Conservation (phyloP, 2,329 filamentous ascomycete species). For the Aspergillus candidus region DNA sequence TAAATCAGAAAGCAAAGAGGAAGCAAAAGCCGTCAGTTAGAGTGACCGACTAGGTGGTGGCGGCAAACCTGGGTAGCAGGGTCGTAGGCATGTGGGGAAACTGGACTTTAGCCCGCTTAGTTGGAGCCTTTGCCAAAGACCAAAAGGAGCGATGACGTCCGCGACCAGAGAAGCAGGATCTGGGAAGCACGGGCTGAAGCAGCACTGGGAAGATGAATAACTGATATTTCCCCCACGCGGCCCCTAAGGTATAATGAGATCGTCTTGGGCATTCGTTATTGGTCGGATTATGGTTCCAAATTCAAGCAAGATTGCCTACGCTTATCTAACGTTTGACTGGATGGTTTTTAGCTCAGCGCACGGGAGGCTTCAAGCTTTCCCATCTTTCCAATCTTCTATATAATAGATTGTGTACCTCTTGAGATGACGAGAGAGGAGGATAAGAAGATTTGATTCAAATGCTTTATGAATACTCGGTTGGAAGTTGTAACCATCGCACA, state of each 20-base stretch:
- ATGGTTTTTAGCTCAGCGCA: background rate
- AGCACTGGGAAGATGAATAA: conserved; percentile 1
- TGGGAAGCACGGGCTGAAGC: background rate
- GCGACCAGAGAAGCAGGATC: conserved; percentile 17
- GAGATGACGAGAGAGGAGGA: too few relatives aligned
- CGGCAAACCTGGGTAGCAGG: conserved; percentile 18
- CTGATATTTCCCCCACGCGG: conserved; percentile 9
- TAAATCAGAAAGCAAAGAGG: conserved; percentile 12
- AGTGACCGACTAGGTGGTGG: conserved; percentile 10
- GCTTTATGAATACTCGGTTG: too few relatives aligned
- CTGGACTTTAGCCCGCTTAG: conserved; percentile 9
- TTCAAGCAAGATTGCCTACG: conserved; percentile 3
- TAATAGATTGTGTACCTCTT: too few relatives aligned
- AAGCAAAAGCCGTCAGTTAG: conserved; percentile 13
- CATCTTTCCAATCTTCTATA: background rate
- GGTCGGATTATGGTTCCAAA: conserved; percentile 17
- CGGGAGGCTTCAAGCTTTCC: too few relatives aligned
- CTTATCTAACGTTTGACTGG: background rate
- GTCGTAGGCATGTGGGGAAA: too few relatives aligned
- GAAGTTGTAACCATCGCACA: too few relatives aligned
- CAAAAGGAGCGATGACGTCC: conserved; percentile 30
- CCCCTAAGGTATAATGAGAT: conserved; percentile 2
- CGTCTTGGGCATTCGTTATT: conserved; percentile 7
- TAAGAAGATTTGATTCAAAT: too few relatives aligned
- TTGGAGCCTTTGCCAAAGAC: conserved; percentile 14